Evolutionary conservation across 768 basidiomycete species (phyloP), one percentile per base, ranked within the genome.

Genomic region (Leucosporidium scottii): DNA sequence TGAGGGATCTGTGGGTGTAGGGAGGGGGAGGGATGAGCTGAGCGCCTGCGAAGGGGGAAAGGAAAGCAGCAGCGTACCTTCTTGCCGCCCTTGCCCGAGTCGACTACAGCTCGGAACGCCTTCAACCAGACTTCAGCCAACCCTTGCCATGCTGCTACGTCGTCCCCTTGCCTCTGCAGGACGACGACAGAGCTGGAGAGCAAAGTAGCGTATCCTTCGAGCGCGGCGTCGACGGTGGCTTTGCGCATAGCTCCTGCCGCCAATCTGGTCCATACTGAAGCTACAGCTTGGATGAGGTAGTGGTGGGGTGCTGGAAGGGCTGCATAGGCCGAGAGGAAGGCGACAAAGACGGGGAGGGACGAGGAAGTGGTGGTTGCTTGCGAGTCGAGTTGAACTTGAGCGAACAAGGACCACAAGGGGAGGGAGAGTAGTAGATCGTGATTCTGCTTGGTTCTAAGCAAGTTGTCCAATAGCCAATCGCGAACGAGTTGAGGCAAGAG

Each of bases 81-180:
- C 55, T 72, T 72, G 28, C 67, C 71, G 5, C 59, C 67, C 55
- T 72, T 72, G 7, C 64, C 71, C 0, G 61, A 61, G 9, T 72
- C 71, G 12, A 64, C 44, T 0, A 68, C 49, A 4, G 15, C 4
- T 21, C 61, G 55, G 28, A 64, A n/a, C 48, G 67, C 55, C 56
- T 58, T 60, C 23, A 68, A 55, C 67, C 71, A 72, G 0, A 48
- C 39, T 4, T 63, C 64, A 7, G 44, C 71, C 9, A 72, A 31
- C 18, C 66, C 58, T 27, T 64, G 58, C 71, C 71, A 72, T 0
- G 36, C 13, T 1, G 0, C 30, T 18, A 56, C 53, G 12, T 61
- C 55, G 4, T 31, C 53, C 3, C 31, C n/a, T 7, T 12, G 54
- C 1, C 47, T 6, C 12, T 17, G 4, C 36, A 27, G 25, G 1